phyloP scores from a whole-genome alignment of 306 rosid species.

The Ammopiptanthus mongolicus region DNA sequence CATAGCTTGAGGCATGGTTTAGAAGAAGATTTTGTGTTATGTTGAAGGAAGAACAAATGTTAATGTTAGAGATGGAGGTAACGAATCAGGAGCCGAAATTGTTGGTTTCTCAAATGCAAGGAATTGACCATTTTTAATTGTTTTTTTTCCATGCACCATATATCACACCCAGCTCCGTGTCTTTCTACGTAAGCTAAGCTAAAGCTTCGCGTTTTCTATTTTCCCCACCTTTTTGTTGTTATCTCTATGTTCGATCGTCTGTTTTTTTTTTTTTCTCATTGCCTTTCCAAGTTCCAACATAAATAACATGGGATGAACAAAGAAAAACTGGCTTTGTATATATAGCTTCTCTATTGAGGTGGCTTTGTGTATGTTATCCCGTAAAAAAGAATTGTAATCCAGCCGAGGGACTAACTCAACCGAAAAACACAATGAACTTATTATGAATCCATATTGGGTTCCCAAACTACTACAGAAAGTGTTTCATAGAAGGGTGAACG shows the following conservation, averaged over 20 bases:
- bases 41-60: conserved; percentile 34
- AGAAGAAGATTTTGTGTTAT: conserved; percentile 17
- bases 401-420: no score
- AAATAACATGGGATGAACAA: neutral
- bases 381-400: no score
- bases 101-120: conserved; percentile 30
- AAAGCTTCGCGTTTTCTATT: conserved; percentile 5
- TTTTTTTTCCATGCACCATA: neutral
- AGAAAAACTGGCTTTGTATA: neutral
- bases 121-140: conserved; percentile 31
- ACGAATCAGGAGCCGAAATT: conserved; percentile 65
- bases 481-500: no score
- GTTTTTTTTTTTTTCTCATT: no score
- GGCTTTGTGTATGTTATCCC: no score
- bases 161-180: neutral
- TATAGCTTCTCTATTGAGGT: neutral
- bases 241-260: neutral
- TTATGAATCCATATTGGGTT: no score
- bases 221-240: neutral
- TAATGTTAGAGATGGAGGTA: conserved; percentile 43
- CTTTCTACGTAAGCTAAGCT: conserved; percentile 36
- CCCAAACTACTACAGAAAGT: no score
- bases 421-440: no score
- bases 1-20: conserved; percentile 72
- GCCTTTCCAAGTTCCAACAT: neutral